These are phyloP conservation scores for Tubosaeta sp. DNA, from an alignment of 768 basidiomycete genomes.

Conservation along the genomic window DNA sequence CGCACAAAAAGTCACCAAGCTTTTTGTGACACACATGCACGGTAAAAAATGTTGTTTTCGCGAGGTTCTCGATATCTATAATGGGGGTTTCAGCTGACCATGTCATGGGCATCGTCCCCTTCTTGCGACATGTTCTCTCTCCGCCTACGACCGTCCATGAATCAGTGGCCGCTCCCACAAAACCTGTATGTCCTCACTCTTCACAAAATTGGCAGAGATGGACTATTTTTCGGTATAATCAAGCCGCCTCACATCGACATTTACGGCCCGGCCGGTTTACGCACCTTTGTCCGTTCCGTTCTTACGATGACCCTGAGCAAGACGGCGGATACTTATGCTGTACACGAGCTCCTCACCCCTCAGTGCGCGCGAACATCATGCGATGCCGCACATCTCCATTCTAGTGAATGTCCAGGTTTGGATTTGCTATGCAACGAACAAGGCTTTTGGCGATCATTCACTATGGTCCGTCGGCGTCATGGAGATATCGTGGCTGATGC, in stretches of 20 bases:
- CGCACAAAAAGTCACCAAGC: constrained; percentile 50
- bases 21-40: constrained; percentile 87
- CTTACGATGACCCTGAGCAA: constrained; percentile 63
- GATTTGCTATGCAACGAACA: constrained; percentile 53
- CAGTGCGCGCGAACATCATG: constrained; percentile 55
- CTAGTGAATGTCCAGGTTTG: constrained; percentile 58
- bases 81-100: constrained; percentile 53
- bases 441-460: constrained; percentile 65
- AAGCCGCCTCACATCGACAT: constrained; percentile 57
- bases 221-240: not conserved
- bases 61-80: not conserved
- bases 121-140: constrained; percentile 57
- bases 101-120: constrained; percentile 66
- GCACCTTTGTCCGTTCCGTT: constrained; percentile 66
- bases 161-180: constrained; percentile 9
- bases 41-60: constrained; percentile 34
- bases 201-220: not conserved
- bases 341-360: constrained; percentile 69
- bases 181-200: constrained; percentile 8
- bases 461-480: constrained; percentile 33
- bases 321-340: constrained; percentile 60
- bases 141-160: constrained; percentile 32
- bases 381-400: constrained; percentile 45
- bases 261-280: constrained; percentile 77
- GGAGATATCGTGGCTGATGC: constrained; percentile 60